Conservation (phyloP, 495 filamentous ascomycete genomes). For the Lichina pygmaea region DNA sequence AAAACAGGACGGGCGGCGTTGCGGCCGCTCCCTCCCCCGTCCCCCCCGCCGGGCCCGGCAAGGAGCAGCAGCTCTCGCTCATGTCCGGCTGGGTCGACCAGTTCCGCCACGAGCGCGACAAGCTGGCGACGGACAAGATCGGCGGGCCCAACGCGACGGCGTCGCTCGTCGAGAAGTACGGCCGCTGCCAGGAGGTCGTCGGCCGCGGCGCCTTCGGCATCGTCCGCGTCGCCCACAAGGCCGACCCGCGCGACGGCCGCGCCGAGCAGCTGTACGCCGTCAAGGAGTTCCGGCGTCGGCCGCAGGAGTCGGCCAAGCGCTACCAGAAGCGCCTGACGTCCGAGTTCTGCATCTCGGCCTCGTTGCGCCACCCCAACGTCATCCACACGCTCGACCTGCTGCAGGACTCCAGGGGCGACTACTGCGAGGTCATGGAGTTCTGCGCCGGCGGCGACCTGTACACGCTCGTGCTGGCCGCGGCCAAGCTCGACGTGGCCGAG, state of each 20-base stretch:
- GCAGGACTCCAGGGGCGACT: slow-evolving; percentile 89
- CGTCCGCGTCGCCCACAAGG: slow-evolving; percentile 94
- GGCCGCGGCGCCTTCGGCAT: slow-evolving; percentile 96
- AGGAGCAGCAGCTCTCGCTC: slow-evolving; percentile 67
- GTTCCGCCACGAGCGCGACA: slow-evolving; percentile 65
- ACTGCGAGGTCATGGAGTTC: slow-evolving; percentile 99
- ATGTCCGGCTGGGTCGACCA: slow-evolving; percentile 94
- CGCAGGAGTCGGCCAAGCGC: slow-evolving; percentile 81
- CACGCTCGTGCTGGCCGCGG: slow-evolving; percentile 72
- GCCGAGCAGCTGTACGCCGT: slow-evolving; percentile 86
- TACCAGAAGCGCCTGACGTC: slow-evolving; percentile 97
- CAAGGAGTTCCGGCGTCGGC: slow-evolving; percentile 88
- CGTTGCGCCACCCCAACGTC: slow-evolving; percentile 86
- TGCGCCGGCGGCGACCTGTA: slow-evolving; percentile 94
- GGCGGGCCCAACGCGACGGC: slow-evolving; percentile 49
- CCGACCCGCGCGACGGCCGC: slow-evolving; percentile 50
- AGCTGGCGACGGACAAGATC: slow-evolving; percentile 44
- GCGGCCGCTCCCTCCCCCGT: too few species aligned
- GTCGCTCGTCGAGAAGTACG: slow-evolving; percentile 85
- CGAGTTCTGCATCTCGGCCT: slow-evolving; percentile 97
- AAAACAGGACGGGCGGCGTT: too few species aligned
- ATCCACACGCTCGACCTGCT: slow-evolving; percentile 93
- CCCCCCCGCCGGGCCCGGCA: slow-evolving; percentile 9
- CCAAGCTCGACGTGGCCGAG: slow-evolving; percentile 76
- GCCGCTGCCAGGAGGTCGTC: slow-evolving; percentile 93